Evolutionary conservation across 2,329 filamentous ascomycete genomes (phyloP).

Genomic region (Cryoendolithus antarcticus): DNA sequence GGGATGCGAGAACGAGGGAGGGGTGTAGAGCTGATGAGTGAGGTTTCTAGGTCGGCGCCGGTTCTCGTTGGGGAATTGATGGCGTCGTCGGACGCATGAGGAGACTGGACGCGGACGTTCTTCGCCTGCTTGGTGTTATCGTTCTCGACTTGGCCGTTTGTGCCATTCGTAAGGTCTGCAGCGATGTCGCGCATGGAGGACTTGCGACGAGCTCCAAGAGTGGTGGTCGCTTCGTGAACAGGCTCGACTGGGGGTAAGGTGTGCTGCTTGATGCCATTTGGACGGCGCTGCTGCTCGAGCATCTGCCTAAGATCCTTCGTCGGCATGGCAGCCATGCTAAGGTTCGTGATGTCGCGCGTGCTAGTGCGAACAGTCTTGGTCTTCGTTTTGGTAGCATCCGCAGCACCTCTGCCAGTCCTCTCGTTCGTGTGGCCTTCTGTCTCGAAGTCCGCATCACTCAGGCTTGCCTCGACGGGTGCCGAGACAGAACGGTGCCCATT

Average conservation of each 20-base stretch:
- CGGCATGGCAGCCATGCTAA: constrained; percentile 35
- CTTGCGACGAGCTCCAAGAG: constrained; percentile 34
- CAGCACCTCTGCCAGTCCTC: constrained; percentile 7
- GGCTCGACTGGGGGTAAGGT: constrained; percentile 9
- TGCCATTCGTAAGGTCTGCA: constrained; percentile 12
- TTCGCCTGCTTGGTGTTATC: constrained; percentile 19
- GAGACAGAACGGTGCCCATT: constrained; percentile 7
- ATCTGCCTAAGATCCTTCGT: constrained; percentile 38
- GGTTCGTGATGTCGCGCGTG: constrained; percentile 34
- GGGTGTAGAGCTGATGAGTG: constrained; percentile 37
- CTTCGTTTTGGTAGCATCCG: constrained; percentile 3
- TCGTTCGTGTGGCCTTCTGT: constrained; percentile 10
- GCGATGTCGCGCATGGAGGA: constrained; percentile 43
- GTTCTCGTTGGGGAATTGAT: constrained; percentile 18
- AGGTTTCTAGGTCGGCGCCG: constrained; percentile 27
- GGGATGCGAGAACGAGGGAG: too few species aligned
- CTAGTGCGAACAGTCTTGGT: too few species aligned
- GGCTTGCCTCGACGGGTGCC: constrained; percentile 10
- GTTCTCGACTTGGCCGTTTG: constrained; percentile 13
- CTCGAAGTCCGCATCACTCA: constrained; percentile 14
- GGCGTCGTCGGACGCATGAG: constrained; percentile 20
- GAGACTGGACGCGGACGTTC: constrained; percentile 26
- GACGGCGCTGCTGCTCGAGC: constrained; percentile 43
- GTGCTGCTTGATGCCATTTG: constrained; percentile 15
- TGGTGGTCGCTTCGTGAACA: constrained; percentile 29